Percentiles rank a stretch among this genome's conserved stretches.
Conservation (phyloP, 805 yeast species). For the Teunomyces barrocoloradensis region DNA sequence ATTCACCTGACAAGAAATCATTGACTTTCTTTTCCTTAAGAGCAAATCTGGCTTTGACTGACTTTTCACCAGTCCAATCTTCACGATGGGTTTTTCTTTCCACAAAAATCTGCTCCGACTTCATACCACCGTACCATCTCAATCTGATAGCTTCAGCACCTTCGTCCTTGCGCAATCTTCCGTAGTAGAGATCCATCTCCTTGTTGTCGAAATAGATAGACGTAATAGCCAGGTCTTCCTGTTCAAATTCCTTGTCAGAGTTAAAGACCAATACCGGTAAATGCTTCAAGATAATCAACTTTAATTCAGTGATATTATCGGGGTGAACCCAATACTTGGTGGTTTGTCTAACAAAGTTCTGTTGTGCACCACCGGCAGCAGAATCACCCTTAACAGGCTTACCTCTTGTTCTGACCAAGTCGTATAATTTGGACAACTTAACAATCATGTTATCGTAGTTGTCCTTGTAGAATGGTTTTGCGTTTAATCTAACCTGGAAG, state of each 20-base stretch:
- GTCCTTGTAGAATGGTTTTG: slow-evolving; percentile 95
- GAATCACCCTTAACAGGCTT: slow-evolving; percentile 94
- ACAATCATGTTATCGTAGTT: slow-evolving; percentile 89
- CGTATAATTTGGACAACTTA: slow-evolving; percentile 83
- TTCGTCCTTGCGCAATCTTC: slow-evolving; percentile 92
- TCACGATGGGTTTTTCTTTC: slow-evolving; percentile 98
- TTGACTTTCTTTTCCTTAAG: slow-evolving; percentile 89
- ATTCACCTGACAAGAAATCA: slow-evolving; percentile 76
- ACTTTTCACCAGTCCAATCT: slow-evolving; percentile 99
- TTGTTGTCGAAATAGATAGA: slow-evolving; percentile 94
- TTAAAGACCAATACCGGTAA: slow-evolving; percentile 96
- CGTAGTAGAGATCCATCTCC: slow-evolving; percentile 86
- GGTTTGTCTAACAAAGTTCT: slow-evolving; percentile 96
- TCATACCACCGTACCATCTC: slow-evolving; percentile 99
- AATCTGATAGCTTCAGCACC: slow-evolving; percentile 98
- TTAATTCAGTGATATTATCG: slow-evolving; percentile 94
- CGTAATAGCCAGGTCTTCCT: slow-evolving; percentile 93
- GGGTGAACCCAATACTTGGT: slow-evolving; percentile 99
- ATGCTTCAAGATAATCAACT: slow-evolving; percentile 88
- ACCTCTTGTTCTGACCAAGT: slow-evolving; percentile 92
- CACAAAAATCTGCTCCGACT: slow-evolving; percentile 84
- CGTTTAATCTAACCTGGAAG: slow-evolving; percentile 86
- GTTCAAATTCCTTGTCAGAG: slow-evolving; percentile 91
- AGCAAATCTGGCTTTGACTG: slow-evolving; percentile 96
- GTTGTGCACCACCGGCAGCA: slow-evolving; percentile 97